Percentiles rank a stretch among this genome's conserved stretches.
Conservation (phyloP, 768 basidiomycete species). For the Pholiota molesta region DNA sequence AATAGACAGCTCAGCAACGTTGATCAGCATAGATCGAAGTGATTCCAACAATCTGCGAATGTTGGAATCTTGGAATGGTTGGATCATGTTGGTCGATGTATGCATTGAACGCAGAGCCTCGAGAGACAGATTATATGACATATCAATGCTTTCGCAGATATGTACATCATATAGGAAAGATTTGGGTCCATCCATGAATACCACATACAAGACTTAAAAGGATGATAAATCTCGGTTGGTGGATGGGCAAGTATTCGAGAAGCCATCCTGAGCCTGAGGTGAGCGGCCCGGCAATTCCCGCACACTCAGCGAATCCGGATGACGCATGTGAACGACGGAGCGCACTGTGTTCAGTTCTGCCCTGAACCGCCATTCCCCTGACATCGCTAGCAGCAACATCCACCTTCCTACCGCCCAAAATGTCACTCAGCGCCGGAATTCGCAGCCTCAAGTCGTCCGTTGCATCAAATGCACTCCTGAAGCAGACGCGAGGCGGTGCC, state of each 20-base stretch:
- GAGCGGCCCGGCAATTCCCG: background rate
- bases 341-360: background rate
- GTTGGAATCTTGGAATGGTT: background rate
- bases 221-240: background rate
- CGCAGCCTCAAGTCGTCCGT: constrained; percentile 11
- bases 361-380: background rate
- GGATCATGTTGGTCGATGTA: background rate
- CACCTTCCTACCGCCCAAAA: constrained; percentile 7
- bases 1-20: background rate
- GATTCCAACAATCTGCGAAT: background rate
- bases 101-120: background rate
- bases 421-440: constrained; percentile 16
- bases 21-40: background rate
- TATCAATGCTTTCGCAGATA: too few species aligned
- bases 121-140: too few species aligned
- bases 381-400: background rate
- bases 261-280: too few species aligned
- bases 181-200: too few species aligned
- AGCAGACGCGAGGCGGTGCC: background rate
- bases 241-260: background rate
- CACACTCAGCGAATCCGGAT: background rate
- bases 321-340: background rate
- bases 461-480: constrained; percentile 1
- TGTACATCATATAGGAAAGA: too few species aligned
- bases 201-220: background rate